Percentiles rank a stretch among this genome's conserved stretches.
Evolutionary conservation across 495 filamentous ascomycete genomes (phyloP).

Genomic region (Aspergillus kassunensis): DNA sequence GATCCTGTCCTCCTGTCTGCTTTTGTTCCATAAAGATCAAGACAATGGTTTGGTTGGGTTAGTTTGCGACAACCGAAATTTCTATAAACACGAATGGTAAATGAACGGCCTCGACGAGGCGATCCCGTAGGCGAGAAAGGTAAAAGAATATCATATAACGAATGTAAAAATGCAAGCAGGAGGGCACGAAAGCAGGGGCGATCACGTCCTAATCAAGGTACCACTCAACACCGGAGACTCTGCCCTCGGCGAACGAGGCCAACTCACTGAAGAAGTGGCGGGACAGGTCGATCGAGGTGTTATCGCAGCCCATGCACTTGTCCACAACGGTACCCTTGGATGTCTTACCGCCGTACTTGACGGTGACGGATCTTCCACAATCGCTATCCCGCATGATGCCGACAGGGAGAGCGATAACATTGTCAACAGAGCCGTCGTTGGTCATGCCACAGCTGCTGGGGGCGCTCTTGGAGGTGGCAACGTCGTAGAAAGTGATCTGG

Average conservation of each 20-base stretch:
- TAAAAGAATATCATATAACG: constrained; percentile 3
- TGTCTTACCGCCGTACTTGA: constrained; percentile 54
- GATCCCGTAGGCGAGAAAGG: background rate
- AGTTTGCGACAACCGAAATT: constrained; percentile 9
- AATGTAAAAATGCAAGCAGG: constrained; percentile 11
- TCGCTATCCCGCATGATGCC: constrained; percentile 56
- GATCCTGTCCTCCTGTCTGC: constrained; percentile 9
- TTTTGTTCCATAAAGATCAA: constrained; percentile 3
- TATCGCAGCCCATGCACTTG: constrained; percentile 69
- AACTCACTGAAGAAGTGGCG: constrained; percentile 38
- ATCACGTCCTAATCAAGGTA: constrained; percentile 9
- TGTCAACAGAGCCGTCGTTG: constrained; percentile 39
- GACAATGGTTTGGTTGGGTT: constrained; percentile 8
- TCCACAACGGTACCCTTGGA: constrained; percentile 58
- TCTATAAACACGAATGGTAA: constrained; percentile 17
- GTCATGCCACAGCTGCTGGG: constrained; percentile 44
- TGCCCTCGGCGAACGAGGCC: constrained; percentile 26
- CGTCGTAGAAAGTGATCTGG: constrained; percentile 47
- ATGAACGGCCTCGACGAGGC: background rate
- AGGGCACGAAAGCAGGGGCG: background rate
- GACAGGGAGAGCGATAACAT: constrained; percentile 43
- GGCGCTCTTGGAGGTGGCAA: constrained; percentile 28
- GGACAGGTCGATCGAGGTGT: constrained; percentile 44
- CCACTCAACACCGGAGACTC: constrained; percentile 33
- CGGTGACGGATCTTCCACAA: constrained; percentile 64